Evolutionary conservation across 164 flowering plant genomes (phyloP).

Genomic region (Sedum album): DNA sequence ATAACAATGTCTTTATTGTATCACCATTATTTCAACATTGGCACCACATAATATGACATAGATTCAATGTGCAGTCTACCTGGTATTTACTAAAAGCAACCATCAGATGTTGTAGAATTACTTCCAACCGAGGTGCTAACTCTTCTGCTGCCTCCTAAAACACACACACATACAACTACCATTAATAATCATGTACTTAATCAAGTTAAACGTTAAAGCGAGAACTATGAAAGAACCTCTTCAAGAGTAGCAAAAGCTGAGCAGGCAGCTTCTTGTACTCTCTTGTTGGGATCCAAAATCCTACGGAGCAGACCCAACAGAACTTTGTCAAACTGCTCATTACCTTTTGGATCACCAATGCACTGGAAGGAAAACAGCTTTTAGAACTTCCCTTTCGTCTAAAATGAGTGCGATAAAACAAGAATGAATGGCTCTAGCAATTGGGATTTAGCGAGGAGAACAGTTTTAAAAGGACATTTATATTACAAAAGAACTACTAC

Average conservation of each 20-base stretch:
- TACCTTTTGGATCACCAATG: constrained; percentile 62
- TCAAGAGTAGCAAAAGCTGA: constrained; percentile 99
- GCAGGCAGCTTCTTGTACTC: constrained; percentile 99
- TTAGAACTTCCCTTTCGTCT: not conserved
- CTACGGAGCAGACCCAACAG: constrained; percentile 81
- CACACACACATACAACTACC: constrained; percentile 5
- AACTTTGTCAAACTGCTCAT: constrained; percentile 76
- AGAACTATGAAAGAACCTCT: constrained; percentile 48
- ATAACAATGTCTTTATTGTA: not conserved
- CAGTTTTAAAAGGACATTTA: not conserved
- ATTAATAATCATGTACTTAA: constrained; percentile 9
- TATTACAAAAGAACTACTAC: not conserved
- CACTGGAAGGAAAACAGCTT: constrained; percentile 30
- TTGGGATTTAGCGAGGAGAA: too few species aligned
- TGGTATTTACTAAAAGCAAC: constrained; percentile 95
- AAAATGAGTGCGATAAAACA: not conserved
- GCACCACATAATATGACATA: not conserved
- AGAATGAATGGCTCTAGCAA: not conserved
- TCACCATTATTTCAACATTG: not conserved
- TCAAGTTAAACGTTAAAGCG: not conserved
- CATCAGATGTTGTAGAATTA: constrained; percentile 87
- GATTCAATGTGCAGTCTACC: constrained; percentile 24
- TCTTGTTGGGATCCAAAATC: constrained; percentile 79
- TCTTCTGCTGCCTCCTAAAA: constrained; percentile 96
- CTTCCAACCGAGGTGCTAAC: constrained; percentile 71